Percentiles rank a stretch among this genome's conserved stretches.
Conservation (phyloP, 2,329 filamentous ascomycete genomes). For the Aspergillus aculeatus region DNA sequence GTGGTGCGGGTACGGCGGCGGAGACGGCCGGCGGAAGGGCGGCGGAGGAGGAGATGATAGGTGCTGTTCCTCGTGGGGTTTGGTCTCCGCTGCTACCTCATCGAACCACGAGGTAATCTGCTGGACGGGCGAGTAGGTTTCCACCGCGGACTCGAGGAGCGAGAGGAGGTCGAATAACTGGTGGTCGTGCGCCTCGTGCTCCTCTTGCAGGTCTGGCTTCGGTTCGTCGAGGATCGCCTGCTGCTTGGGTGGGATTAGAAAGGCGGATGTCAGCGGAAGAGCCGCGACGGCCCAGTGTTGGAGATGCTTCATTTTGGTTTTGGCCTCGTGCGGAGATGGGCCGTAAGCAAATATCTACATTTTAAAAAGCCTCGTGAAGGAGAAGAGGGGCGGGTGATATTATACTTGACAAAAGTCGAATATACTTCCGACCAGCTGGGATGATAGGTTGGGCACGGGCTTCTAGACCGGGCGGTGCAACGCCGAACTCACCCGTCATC, state of each 20-base stretch:
- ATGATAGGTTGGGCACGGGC: background rate
- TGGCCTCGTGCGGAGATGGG: background rate
- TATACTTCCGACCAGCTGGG: background rate
- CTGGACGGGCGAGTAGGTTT: background rate
- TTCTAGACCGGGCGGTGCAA: background rate
- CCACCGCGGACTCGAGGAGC: background rate
- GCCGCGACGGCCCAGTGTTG: conserved; percentile 35
- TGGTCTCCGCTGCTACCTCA: background rate
- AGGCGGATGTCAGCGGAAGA: conserved; percentile 47
- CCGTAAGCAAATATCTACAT: too few species aligned
- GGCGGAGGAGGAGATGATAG: background rate
- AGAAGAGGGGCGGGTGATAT: background rate
- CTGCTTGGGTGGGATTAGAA: conserved; percentile 50
- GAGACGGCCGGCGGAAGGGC: conserved; percentile 4
- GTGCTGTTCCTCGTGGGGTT: too few species aligned
- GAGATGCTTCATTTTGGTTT: conserved; percentile 15
- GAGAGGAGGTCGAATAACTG: background rate
- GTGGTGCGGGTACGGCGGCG: conserved; percentile 26
- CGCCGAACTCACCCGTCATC: background rate
- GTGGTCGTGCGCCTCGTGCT: too few species aligned
- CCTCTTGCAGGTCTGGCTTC: background rate
- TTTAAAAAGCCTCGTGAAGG: too few species aligned
- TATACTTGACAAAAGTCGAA: background rate
- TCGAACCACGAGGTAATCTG: background rate
- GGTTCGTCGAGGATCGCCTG: conserved; percentile 25